Percentiles rank a stretch among this genome's conserved stretches.
phyloP scores from a whole-genome alignment of 2,329 filamentous ascomycete genomes.

The Phialophora chinensis region DNA sequence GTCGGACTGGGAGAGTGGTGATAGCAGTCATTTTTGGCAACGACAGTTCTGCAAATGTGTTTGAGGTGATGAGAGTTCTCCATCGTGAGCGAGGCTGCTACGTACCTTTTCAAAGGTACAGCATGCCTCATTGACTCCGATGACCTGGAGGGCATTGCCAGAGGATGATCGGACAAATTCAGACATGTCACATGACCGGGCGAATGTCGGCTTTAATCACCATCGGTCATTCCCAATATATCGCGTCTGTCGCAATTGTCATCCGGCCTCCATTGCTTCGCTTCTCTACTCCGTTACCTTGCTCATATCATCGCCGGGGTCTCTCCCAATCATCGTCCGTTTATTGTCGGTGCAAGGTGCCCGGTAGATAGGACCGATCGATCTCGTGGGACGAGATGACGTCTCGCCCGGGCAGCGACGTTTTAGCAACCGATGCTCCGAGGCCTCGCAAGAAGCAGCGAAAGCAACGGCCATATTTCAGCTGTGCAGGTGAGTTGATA shows the following conservation, averaged over 20 bases:
- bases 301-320: neutral
- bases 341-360: neutral
- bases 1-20: too few species aligned
- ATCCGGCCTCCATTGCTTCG: neutral
- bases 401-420: slow-evolving; percentile 8
- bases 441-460: slow-evolving; percentile 20
- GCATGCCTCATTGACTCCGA: slow-evolving; percentile 1
- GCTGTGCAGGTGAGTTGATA: slow-evolving; percentile 21
- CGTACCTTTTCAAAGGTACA: slow-evolving; percentile 12
- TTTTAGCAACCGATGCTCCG: slow-evolving; percentile 11
- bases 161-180: too few species aligned
- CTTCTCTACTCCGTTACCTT: neutral
- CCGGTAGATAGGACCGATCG: neutral
- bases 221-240: neutral
- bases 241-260: too few species aligned
- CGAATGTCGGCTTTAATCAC: too few species aligned
- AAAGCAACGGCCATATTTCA: slow-evolving; percentile 24
- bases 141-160: too few species aligned
- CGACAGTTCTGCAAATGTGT: slow-evolving; percentile 1
- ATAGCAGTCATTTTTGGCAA: slow-evolving; percentile 11
- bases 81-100: neutral
- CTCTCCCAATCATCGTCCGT: neutral
- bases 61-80: slow-evolving; percentile 1
- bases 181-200: too few species aligned
- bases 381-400: neutral